Conservation (phyloP, 2,329 filamentous ascomycete genomes). For the Penicillium sumatraense region DNA sequence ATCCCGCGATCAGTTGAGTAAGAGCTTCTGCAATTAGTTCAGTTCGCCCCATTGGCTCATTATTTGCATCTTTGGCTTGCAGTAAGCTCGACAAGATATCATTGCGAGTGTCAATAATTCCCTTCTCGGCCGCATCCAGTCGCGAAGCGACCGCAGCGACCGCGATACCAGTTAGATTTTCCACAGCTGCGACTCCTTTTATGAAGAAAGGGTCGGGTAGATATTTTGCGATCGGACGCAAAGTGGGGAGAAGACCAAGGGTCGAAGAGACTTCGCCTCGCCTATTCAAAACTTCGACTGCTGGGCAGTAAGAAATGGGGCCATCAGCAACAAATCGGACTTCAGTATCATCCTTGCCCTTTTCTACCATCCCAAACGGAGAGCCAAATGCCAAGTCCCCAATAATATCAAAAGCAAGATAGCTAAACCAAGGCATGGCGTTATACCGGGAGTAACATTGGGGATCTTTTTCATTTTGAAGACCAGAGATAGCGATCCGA, state of each 20-base stretch:
- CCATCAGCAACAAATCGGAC: conserved; percentile 19
- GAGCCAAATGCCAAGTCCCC: conserved; percentile 26
- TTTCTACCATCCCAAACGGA: conserved; percentile 29
- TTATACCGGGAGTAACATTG: conserved; percentile 14
- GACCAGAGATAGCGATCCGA: conserved; percentile 11
- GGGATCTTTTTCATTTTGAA: neutral
- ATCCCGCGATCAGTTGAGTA: conserved; percentile 40
- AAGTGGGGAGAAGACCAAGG: conserved; percentile 19
- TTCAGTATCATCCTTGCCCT: conserved; percentile 25
- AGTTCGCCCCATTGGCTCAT: conserved; percentile 31
- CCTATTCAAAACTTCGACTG: conserved; percentile 24
- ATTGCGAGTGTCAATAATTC: conserved; percentile 21
- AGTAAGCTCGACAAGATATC: conserved; percentile 38
- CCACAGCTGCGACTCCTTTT: conserved; percentile 33
- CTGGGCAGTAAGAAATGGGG: conserved; percentile 21
- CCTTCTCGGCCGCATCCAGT: conserved; percentile 20
- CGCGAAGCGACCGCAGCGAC: conserved; percentile 21
- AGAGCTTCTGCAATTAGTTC: conserved; percentile 39
- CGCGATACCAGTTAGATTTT: conserved; percentile 30
- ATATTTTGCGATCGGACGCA: conserved; percentile 21
- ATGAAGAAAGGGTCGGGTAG: conserved; percentile 31
- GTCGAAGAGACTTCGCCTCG: conserved; percentile 28
- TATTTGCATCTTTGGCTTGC: conserved; percentile 33
- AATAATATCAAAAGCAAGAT: conserved; percentile 28
- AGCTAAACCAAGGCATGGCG: conserved; percentile 29